Evolutionary conservation across 2,329 filamentous ascomycete species (phyloP).

Genomic region (Curvularia spicifera): DNA sequence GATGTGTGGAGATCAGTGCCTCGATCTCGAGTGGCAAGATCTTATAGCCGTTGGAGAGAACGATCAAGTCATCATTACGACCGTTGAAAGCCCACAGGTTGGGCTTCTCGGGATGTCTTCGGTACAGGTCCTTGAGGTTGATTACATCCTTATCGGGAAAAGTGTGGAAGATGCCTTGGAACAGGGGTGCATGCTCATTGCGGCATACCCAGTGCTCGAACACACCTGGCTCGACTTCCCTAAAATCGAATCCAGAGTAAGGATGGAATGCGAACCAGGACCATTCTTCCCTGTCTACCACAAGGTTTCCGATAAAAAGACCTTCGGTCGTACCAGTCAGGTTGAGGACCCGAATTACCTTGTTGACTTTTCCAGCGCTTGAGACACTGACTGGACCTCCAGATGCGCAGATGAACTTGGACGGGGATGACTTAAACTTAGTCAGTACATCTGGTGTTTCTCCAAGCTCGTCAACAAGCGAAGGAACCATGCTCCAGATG

Average conservation of each 20-base stretch:
- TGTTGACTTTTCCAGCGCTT: conserved; percentile 27
- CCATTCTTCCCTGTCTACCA: conserved; percentile 27
- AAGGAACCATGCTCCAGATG: conserved; percentile 33
- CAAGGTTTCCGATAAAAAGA: conserved; percentile 28
- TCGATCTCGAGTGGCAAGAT: conserved; percentile 29
- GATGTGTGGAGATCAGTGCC: conserved; percentile 33
- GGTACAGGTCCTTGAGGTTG: conserved; percentile 33
- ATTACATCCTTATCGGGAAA: conserved; percentile 24
- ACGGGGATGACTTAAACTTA: conserved; percentile 21
- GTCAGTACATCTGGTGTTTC: conserved; percentile 28
- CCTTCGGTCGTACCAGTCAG: conserved; percentile 34
- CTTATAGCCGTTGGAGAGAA: conserved; percentile 32
- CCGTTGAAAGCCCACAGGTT: conserved; percentile 30
- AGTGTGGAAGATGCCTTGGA: conserved; percentile 33
- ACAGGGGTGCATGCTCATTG: conserved; percentile 31
- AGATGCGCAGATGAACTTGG: conserved; percentile 43
- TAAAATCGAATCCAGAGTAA: conserved; percentile 31
- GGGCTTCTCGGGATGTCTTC: conserved; percentile 26
- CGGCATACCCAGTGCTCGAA: conserved; percentile 50
- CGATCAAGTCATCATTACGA: conserved; percentile 29
- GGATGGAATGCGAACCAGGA: conserved; percentile 35
- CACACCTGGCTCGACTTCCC: conserved; percentile 30
- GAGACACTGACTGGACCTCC: conserved; percentile 37
- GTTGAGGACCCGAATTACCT: conserved; percentile 26
- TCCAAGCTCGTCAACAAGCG: conserved; percentile 34